phyloP scores from a whole-genome alignment of 257 asterid species.

The Solanum sejunctum region DNA sequence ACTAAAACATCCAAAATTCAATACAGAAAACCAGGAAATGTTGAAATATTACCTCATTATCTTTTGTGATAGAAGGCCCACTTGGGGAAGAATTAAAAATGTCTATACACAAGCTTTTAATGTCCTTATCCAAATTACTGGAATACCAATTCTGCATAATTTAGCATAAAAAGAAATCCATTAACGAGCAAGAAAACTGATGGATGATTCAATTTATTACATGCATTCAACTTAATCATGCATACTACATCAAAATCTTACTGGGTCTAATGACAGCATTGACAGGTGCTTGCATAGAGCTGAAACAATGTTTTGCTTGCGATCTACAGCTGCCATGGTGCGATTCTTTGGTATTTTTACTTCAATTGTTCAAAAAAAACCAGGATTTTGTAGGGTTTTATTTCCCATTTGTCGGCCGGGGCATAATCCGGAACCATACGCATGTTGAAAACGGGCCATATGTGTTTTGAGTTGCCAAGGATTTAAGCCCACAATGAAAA shows the following conservation, averaged over 20 bases:
- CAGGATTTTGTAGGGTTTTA: constrained; percentile 9
- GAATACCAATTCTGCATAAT: constrained; percentile 29
- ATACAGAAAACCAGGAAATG: neutral
- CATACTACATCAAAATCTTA: constrained; percentile 7
- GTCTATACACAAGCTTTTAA: constrained; percentile 31
- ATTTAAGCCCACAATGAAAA: neutral
- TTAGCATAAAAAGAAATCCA: neutral
- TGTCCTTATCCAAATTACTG: constrained; percentile 25
- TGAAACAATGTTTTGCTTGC: constrained; percentile 22
- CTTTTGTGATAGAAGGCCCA: constrained; percentile 18
- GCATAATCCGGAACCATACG: neutral
- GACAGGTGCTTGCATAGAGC: constrained; percentile 53
- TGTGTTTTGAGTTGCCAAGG: neutral
- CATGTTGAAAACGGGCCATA: neutral
- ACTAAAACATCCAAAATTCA: neutral
- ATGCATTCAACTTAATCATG: neutral
- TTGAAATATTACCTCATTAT: constrained; percentile 34
- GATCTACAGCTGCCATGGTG: constrained; percentile 37
- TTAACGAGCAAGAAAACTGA: neutral
- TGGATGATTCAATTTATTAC: neutral
- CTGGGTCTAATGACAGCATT: constrained; percentile 36
- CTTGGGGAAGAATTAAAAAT: constrained; percentile 29
- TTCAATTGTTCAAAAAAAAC: neutral
- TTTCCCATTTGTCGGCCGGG: neutral
- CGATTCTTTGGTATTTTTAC: neutral